phyloP scores from a whole-genome alignment of 2,329 filamentous ascomycete species.

The Cladophialophora chaetospira region DNA sequence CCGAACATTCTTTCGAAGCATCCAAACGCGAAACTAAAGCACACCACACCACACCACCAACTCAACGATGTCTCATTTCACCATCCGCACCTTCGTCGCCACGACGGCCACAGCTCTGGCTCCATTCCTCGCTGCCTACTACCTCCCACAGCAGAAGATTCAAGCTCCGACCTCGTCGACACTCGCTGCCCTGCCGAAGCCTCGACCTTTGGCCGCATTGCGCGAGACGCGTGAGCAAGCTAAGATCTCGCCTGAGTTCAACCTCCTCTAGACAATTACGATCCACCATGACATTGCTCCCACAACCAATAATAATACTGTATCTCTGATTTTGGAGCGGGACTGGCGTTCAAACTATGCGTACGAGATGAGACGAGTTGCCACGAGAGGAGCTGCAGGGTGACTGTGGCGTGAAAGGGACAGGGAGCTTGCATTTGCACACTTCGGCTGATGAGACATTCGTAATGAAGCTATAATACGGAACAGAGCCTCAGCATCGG shows the following conservation, averaged over 20 bases:
- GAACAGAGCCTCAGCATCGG: too few relatives aligned
- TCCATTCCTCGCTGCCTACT: conserved; percentile 22
- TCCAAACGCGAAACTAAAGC: background rate
- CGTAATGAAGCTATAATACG: too few relatives aligned
- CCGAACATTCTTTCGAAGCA: background rate
- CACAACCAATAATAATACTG: too few relatives aligned
- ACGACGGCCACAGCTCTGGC: conserved; percentile 23
- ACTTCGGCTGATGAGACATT: too few relatives aligned
- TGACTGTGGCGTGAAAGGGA: too few relatives aligned
- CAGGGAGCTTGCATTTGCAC: too few relatives aligned
- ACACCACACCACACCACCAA: background rate
- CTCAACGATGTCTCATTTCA: conserved; percentile 20
- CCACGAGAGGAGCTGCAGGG: too few relatives aligned
- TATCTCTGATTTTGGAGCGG: too few relatives aligned
- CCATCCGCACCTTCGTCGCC: conserved; percentile 19
- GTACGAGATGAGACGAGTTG: too few relatives aligned
- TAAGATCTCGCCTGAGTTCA: conserved; percentile 12
- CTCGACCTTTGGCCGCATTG: conserved; percentile 15
- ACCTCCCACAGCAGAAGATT: conserved; percentile 12
- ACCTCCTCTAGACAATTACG: background rate
- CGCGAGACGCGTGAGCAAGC: conserved; percentile 13
- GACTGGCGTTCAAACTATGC: too few relatives aligned
- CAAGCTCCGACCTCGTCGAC: conserved; percentile 6
- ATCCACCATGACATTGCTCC: too few relatives aligned
- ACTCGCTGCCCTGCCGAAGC: conserved; percentile 18